Evolutionary conservation across 1,139 yeast species (phyloP).

Genomic region (Kluyveromyces sp.): DNA sequence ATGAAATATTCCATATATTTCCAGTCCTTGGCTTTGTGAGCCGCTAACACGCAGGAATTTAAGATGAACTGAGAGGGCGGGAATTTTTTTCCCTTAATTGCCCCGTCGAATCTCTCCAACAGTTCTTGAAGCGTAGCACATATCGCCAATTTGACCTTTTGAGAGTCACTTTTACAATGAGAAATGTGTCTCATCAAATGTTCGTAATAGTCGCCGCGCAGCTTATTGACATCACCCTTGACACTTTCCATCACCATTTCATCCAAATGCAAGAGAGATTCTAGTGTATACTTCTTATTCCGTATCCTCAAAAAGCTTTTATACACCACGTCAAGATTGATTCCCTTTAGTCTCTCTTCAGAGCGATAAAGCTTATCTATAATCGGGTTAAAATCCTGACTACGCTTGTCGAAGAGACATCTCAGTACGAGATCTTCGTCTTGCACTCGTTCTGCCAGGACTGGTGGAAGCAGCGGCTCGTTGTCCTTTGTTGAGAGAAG

Average conservation of each 20-base stretch:
- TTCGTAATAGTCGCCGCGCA: slow-evolving; percentile 37
- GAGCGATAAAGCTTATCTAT: slow-evolving; percentile 39
- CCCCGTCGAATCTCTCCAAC: slow-evolving; percentile 38
- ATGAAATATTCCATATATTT: slow-evolving; percentile 41
- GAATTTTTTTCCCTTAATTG: slow-evolving; percentile 27
- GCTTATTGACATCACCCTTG: slow-evolving; percentile 33
- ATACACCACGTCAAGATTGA: slow-evolving; percentile 37
- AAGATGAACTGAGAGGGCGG: slow-evolving; percentile 25
- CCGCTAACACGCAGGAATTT: slow-evolving; percentile 36
- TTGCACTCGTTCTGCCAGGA: slow-evolving; percentile 41
- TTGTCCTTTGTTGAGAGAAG: slow-evolving; percentile 16
- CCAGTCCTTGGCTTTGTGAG: slow-evolving; percentile 35
- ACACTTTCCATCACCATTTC: slow-evolving; percentile 28
- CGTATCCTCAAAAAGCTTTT: slow-evolving; percentile 44
- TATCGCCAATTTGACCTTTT: slow-evolving; percentile 31
- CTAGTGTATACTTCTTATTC: slow-evolving; percentile 30
- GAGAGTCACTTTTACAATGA: slow-evolving; percentile 23
- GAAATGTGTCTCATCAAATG: slow-evolving; percentile 41
- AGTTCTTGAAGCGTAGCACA: slow-evolving; percentile 29
- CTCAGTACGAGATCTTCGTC: slow-evolving; percentile 38
- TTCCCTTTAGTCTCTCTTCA: slow-evolving; percentile 38
- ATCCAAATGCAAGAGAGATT: slow-evolving; percentile 36
- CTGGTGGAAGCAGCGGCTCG: slow-evolving; percentile 37
- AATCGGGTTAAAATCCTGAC: slow-evolving; percentile 52
- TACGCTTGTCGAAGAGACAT: slow-evolving; percentile 38